A percentile compares a stretch with the other conserved stretches of the same genome.
Evolutionary conservation across 805 yeast species (phyloP).

Genomic region (Saccharomycopsis lassenensis): DNA sequence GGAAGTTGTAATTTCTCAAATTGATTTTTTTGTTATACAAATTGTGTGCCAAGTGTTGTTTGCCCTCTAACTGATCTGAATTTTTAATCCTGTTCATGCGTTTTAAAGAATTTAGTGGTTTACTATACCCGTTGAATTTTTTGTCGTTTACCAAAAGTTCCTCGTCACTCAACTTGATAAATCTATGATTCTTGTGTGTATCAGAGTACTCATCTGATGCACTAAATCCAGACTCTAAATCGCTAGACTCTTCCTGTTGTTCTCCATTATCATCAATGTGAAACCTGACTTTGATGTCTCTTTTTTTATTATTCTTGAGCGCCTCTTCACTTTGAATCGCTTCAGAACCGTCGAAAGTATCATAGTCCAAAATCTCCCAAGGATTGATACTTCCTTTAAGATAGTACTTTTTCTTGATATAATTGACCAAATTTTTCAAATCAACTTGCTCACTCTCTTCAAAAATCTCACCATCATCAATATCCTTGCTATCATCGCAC

Average conservation of each 20-base stretch:
- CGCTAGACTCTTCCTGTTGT: neutral
- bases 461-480: constrained; percentile 16
- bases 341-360: neutral
- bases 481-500: constrained; percentile 16
- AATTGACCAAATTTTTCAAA: constrained; percentile 16
- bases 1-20: constrained; percentile 16
- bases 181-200: constrained; percentile 7
- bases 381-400: constrained; percentile 17
- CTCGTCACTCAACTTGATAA: constrained; percentile 8
- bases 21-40: constrained; percentile 16
- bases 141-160: constrained; percentile 12
- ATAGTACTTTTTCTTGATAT: constrained; percentile 14
- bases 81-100: constrained; percentile 16
- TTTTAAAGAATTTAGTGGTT: constrained; percentile 15
- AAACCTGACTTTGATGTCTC: constrained; percentile 15
- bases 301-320: constrained; percentile 1
- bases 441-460: constrained; percentile 19
- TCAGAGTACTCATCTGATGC: constrained; percentile 9
- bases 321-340: neutral
- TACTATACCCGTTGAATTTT: constrained; percentile 11
- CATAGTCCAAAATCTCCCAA: constrained; percentile 17
- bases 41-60: constrained; percentile 10
- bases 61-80: constrained; percentile 12
- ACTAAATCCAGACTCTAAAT: too few species aligned
- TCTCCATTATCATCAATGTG: constrained; percentile 6